phyloP scores from a whole-genome alignment of 2,329 filamentous ascomycete genomes.

The Venturia effusa region DNA sequence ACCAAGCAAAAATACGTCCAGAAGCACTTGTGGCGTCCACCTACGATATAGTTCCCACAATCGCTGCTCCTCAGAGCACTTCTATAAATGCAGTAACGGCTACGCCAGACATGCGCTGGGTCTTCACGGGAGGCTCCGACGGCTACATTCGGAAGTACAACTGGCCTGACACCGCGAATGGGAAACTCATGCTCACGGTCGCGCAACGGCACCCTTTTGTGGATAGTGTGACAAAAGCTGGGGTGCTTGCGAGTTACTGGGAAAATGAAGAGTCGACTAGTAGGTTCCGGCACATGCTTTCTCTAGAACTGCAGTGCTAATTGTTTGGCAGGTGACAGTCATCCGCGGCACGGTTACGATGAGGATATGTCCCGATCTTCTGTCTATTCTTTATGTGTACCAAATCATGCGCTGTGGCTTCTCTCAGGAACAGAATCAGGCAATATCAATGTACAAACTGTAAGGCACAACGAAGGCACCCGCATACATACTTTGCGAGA shows the following conservation, averaged over 20 bases:
- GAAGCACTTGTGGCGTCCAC: constrained; percentile 69
- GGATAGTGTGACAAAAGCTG: constrained; percentile 91
- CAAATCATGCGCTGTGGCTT: constrained; percentile 83
- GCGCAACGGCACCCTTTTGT: constrained; percentile 95
- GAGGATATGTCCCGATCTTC: constrained; percentile 50
- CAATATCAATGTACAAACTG: constrained; percentile 83
- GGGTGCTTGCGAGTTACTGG: constrained; percentile 93
- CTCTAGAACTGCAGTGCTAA: constrained; percentile 2
- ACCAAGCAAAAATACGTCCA: constrained; percentile 55
- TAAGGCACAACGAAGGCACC: constrained; percentile 90
- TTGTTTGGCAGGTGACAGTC: constrained; percentile 9
- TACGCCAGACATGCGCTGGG: constrained; percentile 89
- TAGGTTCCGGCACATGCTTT: constrained; percentile 16
- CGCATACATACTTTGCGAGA: constrained; percentile 69
- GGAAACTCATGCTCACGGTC: constrained; percentile 84
- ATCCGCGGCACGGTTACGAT: not conserved
- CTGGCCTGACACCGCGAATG: constrained; percentile 88
- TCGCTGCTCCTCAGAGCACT: constrained; percentile 89
- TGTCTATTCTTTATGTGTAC: constrained; percentile 86
- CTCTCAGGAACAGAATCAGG: constrained; percentile 85
- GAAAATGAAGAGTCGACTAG: constrained; percentile 76
- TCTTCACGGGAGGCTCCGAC: constrained; percentile 87
- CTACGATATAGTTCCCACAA: constrained; percentile 95
- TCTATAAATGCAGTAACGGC: constrained; percentile 88
- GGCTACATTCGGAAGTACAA: constrained; percentile 97